These are phyloP conservation scores for Stagonosporopsis chrysanthemi DNA, from an alignment of 2,329 filamentous ascomycete genomes.

Conservation along the genomic window DNA sequence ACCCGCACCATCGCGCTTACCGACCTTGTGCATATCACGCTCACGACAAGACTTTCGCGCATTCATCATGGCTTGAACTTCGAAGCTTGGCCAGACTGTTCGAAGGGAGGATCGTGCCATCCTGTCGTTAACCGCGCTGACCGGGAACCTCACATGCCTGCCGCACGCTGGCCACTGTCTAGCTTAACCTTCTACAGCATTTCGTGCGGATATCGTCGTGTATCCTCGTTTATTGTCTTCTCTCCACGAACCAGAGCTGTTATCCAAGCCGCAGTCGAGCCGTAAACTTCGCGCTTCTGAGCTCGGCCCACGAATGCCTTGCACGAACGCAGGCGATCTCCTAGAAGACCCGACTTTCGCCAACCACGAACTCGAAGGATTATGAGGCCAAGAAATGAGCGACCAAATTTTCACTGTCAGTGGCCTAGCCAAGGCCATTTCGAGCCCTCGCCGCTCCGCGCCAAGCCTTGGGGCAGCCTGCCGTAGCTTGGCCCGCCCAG, in stretches of 20 bases:
- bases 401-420: conserved; percentile 17
- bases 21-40: conserved; percentile 2
- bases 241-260: conserved; percentile 1
- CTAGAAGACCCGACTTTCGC: conserved; percentile 11
- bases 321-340: conserved; percentile 9
- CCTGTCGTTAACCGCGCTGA: conserved; percentile 7
- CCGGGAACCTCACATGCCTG: conserved; percentile 5
- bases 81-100: conserved; percentile 14
- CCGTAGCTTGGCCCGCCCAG: conserved; percentile 18
- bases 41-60: conserved; percentile 4
- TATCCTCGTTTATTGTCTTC: background rate
- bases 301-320: conserved; percentile 7
- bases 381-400: conserved; percentile 14
- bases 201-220: background rate
- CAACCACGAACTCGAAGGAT: background rate
- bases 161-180: background rate
- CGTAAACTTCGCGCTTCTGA: background rate
- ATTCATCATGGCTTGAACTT: conserved; percentile 4
- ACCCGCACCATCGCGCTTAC: background rate
- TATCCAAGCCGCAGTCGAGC: background rate
- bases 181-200: background rate
- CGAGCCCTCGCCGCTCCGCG: conserved; percentile 1
- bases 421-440: conserved; percentile 9
- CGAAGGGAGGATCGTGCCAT: conserved; percentile 8
- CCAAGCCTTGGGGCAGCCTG: conserved; percentile 21